A percentile compares a stretch with the other conserved stretches of the same genome.
These are phyloP conservation scores for Serendipita sp. DNA, from an alignment of 768 basidiomycete genomes.

Conservation along the genomic window DNA sequence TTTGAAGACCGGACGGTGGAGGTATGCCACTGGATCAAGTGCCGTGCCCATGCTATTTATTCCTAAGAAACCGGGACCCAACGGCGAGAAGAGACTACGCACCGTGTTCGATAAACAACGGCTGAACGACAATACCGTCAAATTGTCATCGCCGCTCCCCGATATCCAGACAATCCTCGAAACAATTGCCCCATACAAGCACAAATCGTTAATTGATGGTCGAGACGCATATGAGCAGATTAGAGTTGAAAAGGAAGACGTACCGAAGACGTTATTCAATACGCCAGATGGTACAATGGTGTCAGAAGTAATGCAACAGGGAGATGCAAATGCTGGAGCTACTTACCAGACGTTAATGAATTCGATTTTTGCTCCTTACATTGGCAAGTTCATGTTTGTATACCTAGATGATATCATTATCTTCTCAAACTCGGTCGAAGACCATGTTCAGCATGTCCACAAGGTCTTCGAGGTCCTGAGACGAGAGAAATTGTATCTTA, in stretches of 20 bases:
- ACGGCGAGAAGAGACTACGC: slow-evolving; percentile 12
- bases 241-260: slow-evolving; percentile 12
- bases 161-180: slow-evolving; percentile 17
- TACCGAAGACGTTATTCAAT: slow-evolving; percentile 16
- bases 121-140: slow-evolving; percentile 19
- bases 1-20: slow-evolving; percentile 19
- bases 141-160: slow-evolving; percentile 16
- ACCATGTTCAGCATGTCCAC: slow-evolving; percentile 18
- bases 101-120: slow-evolving; percentile 17
- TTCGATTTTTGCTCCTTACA: slow-evolving; percentile 20
- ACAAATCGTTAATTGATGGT: slow-evolving; percentile 17
- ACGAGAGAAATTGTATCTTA: slow-evolving; percentile 21
- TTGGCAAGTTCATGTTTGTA: slow-evolving; percentile 21
- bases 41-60: slow-evolving; percentile 21
- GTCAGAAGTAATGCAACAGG: slow-evolving; percentile 23
- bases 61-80: slow-evolving; percentile 13
- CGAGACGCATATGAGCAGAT: slow-evolving; percentile 22
- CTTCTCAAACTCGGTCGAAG: slow-evolving; percentile 18
- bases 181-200: slow-evolving; percentile 12
- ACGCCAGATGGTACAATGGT: slow-evolving; percentile 31
- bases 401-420: slow-evolving; percentile 24
- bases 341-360: slow-evolving; percentile 31
- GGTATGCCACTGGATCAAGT: slow-evolving; percentile 15
- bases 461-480: slow-evolving; percentile 21
- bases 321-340: slow-evolving; percentile 20